Evolutionary conservation across 129 eudicot genomes (phyloP).

Genomic region (Smallanthus sonchifolius): DNA sequence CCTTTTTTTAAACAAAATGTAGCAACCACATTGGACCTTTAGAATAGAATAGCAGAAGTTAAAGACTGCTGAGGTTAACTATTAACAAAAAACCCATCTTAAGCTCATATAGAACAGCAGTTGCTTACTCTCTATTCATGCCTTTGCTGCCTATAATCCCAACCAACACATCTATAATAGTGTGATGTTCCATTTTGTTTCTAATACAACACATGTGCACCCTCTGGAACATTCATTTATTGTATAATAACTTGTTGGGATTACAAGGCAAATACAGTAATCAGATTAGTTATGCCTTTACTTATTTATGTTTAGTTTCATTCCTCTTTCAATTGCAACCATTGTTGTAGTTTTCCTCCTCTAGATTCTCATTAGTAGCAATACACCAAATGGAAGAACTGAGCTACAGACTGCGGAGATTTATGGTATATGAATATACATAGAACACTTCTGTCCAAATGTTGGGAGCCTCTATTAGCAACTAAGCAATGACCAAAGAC

Average conservation of each 20-base stretch:
- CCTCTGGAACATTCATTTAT: background rate
- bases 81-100: background rate
- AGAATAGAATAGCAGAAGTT: background rate
- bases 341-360: background rate
- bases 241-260: background rate
- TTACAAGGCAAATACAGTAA: background rate
- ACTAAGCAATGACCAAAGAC: background rate
- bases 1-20: background rate
- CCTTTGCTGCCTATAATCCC: too few species aligned
- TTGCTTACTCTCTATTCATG: too few species aligned
- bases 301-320: background rate
- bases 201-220: background rate
- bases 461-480: background rate
- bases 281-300: background rate
- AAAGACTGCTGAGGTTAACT: background rate
- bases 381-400: background rate
- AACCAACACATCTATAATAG: background rate
- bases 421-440: background rate
- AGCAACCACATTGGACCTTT: background rate
- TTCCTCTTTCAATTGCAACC: slow-evolving; percentile 1
- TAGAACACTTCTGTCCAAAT: slow-evolving; percentile 1
- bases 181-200: background rate
- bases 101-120: background rate
- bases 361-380: slow-evolving; percentile 3
- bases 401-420: background rate